These are phyloP conservation scores for Sclerotinia trifoliorum DNA, from an alignment of 2,329 filamentous ascomycete species.

Conservation along the genomic window DNA sequence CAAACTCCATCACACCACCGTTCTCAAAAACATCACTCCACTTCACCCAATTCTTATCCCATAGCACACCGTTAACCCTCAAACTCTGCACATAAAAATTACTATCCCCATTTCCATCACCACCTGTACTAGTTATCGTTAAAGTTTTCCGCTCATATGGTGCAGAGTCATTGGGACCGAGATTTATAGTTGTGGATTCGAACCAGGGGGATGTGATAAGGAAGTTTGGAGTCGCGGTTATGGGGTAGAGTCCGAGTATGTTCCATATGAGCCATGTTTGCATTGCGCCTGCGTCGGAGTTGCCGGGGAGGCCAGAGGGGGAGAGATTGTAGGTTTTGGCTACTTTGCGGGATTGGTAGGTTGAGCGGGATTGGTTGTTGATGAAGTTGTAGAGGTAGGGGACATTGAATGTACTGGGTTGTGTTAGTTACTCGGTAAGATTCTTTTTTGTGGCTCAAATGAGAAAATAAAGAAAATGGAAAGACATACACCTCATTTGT, in stretches of 20 bases:
- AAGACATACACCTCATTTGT: slow-evolving; percentile 32
- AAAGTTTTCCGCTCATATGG: slow-evolving; percentile 47
- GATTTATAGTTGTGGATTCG: slow-evolving; percentile 52
- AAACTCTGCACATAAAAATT: slow-evolving; percentile 63
- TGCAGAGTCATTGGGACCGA: neutral
- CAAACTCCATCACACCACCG: slow-evolving; percentile 63
- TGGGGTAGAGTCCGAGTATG: slow-evolving; percentile 65
- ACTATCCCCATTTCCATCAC: slow-evolving; percentile 41
- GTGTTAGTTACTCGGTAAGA: neutral
- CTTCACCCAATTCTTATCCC: slow-evolving; percentile 63
- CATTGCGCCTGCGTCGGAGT: slow-evolving; percentile 67
- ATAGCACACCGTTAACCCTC: slow-evolving; percentile 60
- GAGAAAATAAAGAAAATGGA: neutral
- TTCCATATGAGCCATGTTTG: slow-evolving; percentile 59
- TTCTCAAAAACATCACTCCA: slow-evolving; percentile 65
- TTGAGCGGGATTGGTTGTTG: slow-evolving; percentile 36
- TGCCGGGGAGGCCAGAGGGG: slow-evolving; percentile 44
- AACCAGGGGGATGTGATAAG: slow-evolving; percentile 65
- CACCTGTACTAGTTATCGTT: slow-evolving; percentile 52
- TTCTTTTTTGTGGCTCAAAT: neutral
- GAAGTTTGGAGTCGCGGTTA: slow-evolving; percentile 67
- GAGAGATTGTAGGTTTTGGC: slow-evolving; percentile 19
- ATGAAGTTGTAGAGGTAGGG: slow-evolving; percentile 62
- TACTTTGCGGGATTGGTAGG: slow-evolving; percentile 18
- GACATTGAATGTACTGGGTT: slow-evolving; percentile 50